A percentile compares a stretch with the other conserved stretches of the same genome.
Conservation (phyloP, 208 protist genomes). For the Crithidia bombi region DNA sequence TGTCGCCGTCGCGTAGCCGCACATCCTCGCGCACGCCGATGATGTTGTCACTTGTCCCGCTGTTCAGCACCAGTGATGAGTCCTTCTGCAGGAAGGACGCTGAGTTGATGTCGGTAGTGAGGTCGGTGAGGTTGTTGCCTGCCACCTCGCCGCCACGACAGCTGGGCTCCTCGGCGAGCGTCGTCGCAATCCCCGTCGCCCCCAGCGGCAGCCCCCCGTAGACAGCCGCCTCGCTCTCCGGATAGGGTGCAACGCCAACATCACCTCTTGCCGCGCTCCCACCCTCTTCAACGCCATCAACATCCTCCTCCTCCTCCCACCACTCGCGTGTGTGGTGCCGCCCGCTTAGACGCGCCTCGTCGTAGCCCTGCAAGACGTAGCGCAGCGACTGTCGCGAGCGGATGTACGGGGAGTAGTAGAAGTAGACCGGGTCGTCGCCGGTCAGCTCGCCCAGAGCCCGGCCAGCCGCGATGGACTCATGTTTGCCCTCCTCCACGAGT, state of each 20-base stretch:
- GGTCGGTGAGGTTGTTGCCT: slow-evolving; percentile 6
- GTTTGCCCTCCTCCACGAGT: slow-evolving; percentile 74
- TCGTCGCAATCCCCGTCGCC: neutral
- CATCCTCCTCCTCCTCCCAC: slow-evolving; percentile 45
- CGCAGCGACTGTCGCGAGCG: slow-evolving; percentile 82
- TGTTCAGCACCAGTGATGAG: slow-evolving; percentile 40
- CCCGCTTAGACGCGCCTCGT: slow-evolving; percentile 44
- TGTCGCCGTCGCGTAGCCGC: slow-evolving; percentile 92
- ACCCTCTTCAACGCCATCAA: neutral
- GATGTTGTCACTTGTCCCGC: slow-evolving; percentile 55
- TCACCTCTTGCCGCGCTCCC: neutral
- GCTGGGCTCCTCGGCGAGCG: neutral
- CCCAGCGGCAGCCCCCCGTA: slow-evolving; percentile 2
- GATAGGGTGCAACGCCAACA: neutral
- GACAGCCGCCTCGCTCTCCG: neutral
- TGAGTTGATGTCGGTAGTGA: slow-evolving; percentile 11
- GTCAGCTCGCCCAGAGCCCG: slow-evolving; percentile 70
- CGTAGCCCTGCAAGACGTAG: slow-evolving; percentile 78
- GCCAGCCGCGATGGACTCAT: slow-evolving; percentile 70
- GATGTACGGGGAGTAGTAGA: slow-evolving; percentile 92
- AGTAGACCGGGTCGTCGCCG: slow-evolving; percentile 80
- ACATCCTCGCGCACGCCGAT: slow-evolving; percentile 90
- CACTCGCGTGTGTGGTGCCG: slow-evolving; percentile 27
- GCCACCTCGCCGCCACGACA: neutral
- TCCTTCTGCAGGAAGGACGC: slow-evolving; percentile 9